A percentile compares a stretch with the other conserved stretches of the same genome.
Conservation (phyloP, 2,329 filamentous ascomycete genomes). For the Alternaria brassicicola region DNA sequence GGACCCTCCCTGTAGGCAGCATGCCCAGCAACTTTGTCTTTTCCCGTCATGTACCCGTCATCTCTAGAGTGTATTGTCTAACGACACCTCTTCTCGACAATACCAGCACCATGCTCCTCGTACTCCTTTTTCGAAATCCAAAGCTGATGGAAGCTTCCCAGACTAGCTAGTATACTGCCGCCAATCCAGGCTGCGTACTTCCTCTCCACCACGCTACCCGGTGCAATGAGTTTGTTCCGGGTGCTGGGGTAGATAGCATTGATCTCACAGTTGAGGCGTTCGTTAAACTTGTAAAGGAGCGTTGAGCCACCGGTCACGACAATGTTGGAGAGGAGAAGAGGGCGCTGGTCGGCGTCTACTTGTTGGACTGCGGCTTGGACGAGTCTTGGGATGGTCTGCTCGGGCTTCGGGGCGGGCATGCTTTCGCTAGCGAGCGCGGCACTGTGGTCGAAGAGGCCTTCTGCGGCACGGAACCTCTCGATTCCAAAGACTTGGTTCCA, state of each 20-base stretch:
- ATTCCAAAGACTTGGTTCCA: constrained; percentile 93
- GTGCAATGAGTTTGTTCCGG: constrained; percentile 85
- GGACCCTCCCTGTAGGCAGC: background rate
- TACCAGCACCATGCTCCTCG: constrained; percentile 86
- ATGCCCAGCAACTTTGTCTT: background rate
- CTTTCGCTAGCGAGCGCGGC: constrained; percentile 66
- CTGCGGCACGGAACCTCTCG: constrained; percentile 83
- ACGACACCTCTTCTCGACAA: constrained; percentile 97
- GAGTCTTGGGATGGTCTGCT: constrained; percentile 82
- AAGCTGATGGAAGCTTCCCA: constrained; percentile 99
- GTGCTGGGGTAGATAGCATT: constrained; percentile 81
- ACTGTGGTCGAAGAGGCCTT: constrained; percentile 89
- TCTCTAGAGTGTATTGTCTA: constrained; percentile 48
- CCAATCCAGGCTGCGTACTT: constrained; percentile 96
- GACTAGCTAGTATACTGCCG: constrained; percentile 89
- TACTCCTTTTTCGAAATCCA: constrained; percentile 99
- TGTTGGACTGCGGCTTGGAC: constrained; percentile 77
- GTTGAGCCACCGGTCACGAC: constrained; percentile 90
- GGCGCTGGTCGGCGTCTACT: constrained; percentile 87
- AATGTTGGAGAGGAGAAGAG: constrained; percentile 83
- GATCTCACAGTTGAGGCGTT: constrained; percentile 86
- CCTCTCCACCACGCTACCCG: constrained; percentile 83
- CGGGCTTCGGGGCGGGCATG: constrained; percentile 64
- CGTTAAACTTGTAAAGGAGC: constrained; percentile 88
- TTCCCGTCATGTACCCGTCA: background rate